Conservation (phyloP, 2,329 filamentous ascomycete species). For the Talaromyces sp. region DNA sequence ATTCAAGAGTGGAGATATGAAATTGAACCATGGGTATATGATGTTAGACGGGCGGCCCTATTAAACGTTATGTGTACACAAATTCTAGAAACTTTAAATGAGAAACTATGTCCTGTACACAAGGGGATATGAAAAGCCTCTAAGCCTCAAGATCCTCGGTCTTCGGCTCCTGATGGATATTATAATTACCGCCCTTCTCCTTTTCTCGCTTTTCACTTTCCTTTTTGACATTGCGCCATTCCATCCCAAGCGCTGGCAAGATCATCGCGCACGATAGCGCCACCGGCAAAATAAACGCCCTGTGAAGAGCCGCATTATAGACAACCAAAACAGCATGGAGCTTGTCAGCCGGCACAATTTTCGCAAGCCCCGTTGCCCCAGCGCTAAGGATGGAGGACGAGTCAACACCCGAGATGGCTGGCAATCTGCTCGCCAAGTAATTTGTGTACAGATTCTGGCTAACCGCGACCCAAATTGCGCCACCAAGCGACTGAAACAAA, state of each 20-base stretch:
- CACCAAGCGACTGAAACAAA: constrained; percentile 22
- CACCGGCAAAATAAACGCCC: constrained; percentile 19
- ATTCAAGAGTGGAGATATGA: background rate
- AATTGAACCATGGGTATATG: too few species aligned
- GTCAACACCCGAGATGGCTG: constrained; percentile 16
- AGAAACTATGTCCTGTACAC: background rate
- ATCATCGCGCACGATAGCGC: constrained; percentile 16
- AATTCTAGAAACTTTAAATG: too few species aligned
- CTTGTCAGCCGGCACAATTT: constrained; percentile 15
- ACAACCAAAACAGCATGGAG: constrained; percentile 13
- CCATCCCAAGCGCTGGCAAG: constrained; percentile 15
- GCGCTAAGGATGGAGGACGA: constrained; percentile 7
- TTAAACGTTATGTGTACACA: too few species aligned
- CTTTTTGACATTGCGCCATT: constrained; percentile 18
- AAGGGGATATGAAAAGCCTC: background rate
- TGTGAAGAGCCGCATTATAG: constrained; percentile 18
- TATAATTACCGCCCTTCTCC: background rate
- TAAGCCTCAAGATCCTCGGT: background rate
- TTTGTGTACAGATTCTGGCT: constrained; percentile 22
- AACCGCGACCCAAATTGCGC: constrained; percentile 22
- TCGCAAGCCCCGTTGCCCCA: constrained; percentile 15
- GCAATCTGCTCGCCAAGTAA: constrained; percentile 13
- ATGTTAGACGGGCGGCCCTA: too few species aligned
- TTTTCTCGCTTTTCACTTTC: constrained; percentile 7
- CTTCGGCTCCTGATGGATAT: background rate